These are phyloP conservation scores for Solanum hybrid DNA, from an alignment of 305 asterid species.

Conservation along the genomic window DNA sequence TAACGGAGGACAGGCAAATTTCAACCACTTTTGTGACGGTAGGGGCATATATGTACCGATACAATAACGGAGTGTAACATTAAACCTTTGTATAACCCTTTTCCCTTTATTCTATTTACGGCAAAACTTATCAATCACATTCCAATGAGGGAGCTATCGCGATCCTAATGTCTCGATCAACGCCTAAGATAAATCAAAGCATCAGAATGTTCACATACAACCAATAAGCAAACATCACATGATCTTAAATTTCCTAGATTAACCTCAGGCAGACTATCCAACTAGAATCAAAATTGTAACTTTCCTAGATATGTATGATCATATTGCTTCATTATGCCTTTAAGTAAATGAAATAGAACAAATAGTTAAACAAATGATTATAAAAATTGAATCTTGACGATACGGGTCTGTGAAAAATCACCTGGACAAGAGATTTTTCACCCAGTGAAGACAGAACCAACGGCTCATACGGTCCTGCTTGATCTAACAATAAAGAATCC, in stretches of 20 bases:
- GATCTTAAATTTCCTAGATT: background rate
- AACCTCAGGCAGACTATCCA: background rate
- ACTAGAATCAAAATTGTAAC: background rate
- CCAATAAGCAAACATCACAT: background rate
- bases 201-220: background rate
- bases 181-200: background rate
- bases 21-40: background rate
- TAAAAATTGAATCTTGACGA: background rate
- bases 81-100: background rate
- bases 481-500: slow-evolving; percentile 40
- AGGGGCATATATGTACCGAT: background rate
- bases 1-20: background rate
- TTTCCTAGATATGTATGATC: background rate
- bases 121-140: background rate
- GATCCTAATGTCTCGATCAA: background rate
- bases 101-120: background rate
- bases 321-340: background rate
- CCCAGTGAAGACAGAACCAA: slow-evolving; percentile 50
- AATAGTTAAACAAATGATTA: background rate
- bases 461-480: slow-evolving; percentile 64
- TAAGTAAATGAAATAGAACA: background rate
- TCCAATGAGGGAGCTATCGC: background rate
- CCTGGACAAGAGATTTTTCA: slow-evolving; percentile 57
- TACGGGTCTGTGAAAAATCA: slow-evolving; percentile 19
- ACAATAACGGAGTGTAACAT: background rate